Evolutionary conservation across 2,329 filamentous ascomycete species (phyloP).

Genomic region (Falciphora oryzae): DNA sequence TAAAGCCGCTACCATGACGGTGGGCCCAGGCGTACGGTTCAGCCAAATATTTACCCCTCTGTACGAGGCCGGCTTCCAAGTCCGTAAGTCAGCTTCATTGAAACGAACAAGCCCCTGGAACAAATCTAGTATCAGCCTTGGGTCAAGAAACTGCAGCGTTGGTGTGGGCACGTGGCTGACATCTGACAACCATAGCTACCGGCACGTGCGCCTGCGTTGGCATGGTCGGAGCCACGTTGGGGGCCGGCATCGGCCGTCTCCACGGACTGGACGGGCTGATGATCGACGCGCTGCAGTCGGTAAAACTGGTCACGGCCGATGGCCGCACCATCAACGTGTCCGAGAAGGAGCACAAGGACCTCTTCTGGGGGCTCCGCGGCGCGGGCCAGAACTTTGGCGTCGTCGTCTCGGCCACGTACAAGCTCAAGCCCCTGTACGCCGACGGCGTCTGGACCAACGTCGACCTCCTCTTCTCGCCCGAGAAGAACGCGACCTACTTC

Average conservation of each 20-base stretch:
- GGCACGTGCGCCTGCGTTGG: neutral
- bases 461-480: slow-evolving; percentile 1
- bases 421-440: slow-evolving; percentile 3
- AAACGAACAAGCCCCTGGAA: too few species aligned
- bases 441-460: slow-evolving; percentile 4
- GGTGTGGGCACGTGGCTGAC: too few species aligned
- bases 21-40: too few species aligned
- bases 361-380: slow-evolving; percentile 44
- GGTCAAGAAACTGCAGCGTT: too few species aligned
- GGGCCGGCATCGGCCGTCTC: neutral
- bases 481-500: slow-evolving; percentile 2
- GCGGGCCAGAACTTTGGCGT: slow-evolving; percentile 47
- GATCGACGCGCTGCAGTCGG: slow-evolving; percentile 28
- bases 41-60: too few species aligned
- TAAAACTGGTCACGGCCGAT: slow-evolving; percentile 23
- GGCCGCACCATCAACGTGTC: slow-evolving; percentile 21
- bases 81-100: too few species aligned
- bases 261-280: slow-evolving; percentile 1
- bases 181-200: too few species aligned
- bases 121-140: too few species aligned
- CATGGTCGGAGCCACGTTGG: neutral
- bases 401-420: slow-evolving; percentile 20
- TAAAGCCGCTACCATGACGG: too few species aligned
- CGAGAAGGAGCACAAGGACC: slow-evolving; percentile 25
- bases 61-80: too few species aligned